Base-by-base conservation (phyloP, 2,329 filamentous ascomycete genomes). In the Aspergillus clavatus region DNA sequence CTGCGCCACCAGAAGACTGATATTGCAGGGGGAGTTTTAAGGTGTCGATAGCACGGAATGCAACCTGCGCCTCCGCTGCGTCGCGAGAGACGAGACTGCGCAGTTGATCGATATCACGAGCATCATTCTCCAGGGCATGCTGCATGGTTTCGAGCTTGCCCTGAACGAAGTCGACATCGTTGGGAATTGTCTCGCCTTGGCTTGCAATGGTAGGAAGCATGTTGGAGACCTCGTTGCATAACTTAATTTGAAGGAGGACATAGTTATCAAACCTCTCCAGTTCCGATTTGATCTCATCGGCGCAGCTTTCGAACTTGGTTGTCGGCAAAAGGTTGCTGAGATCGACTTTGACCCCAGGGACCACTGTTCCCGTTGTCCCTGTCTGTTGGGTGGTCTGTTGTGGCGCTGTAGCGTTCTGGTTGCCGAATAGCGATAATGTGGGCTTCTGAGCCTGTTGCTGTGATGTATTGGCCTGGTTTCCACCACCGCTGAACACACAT, bases 251-350 rank as follows among this genome's bases (percentile, higher is more conserved):
- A 43, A 79, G 77, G 57, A 88, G 81, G 56, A 98, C 91, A 53
- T 84, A 81, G 46, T 80, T 79, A 67, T 98, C 91, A 52, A 95
- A 81, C 7, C 76, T 71, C 51, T 87, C 81, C 50, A 98, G 86
- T 54, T 88, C 73, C 51, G 82, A 80, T 61, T 95, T 89, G 12
- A 95, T 74, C 23, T 87, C 82, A 54, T 91, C 86, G 48, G 87
- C 82, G 22, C 95, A 83, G 66, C 95, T 91, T 62, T 89, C 88
- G 73, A 93, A 96, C 50, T 93, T 87, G 3, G 89, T 95, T 0
- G 90, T 95, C 12, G 86, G 85, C 42, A 89, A 82, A 48, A 97
- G 75, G 61, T 87, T 87, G 56, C 80, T 80, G 42, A 87, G 70
- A 66, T 93, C 87, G 58, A 95, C 86, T 59, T 86, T 84, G 14